phyloP scores from a whole-genome alignment of 192 early-diverging fungal species.

The Chytriomyces confervae region DNA sequence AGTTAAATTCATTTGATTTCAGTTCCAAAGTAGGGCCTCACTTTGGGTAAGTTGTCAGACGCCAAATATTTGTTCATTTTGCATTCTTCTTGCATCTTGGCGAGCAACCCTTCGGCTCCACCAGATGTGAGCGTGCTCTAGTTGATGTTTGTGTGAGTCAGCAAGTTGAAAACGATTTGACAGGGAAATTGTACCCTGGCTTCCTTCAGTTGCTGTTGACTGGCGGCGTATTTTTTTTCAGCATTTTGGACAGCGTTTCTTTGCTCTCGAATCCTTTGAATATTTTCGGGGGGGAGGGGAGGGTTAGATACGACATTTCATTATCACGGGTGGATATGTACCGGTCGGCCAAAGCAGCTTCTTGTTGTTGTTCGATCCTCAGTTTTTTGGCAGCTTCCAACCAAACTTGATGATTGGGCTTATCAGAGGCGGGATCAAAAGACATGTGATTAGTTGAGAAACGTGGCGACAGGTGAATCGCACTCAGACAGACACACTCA shows the following conservation, averaged over 20 bases:
- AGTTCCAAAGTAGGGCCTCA: constrained; percentile 1
- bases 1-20: neutral
- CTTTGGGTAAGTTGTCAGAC: constrained; percentile 62
- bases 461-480: too few relatives aligned
- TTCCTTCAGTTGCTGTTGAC: constrained; percentile 53
- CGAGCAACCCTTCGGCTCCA: constrained; percentile 52
- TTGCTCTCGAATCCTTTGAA: constrained; percentile 56
- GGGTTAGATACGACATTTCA: too few relatives aligned
- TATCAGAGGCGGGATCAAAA: too few relatives aligned
- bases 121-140: constrained; percentile 46
- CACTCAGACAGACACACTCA: constrained; percentile 27
- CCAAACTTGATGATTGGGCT: constrained; percentile 52
- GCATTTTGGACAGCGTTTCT: constrained; percentile 39
- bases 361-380: constrained; percentile 56
- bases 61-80: constrained; percentile 66
- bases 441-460: neutral
- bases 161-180: neutral
- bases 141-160: constrained; percentile 7
- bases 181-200: constrained; percentile 43
- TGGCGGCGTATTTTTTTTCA: constrained; percentile 49
- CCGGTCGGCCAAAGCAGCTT: constrained; percentile 51
- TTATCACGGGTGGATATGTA: neutral
- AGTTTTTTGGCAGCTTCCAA: constrained; percentile 63
- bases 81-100: constrained; percentile 63
- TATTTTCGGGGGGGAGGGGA: too few relatives aligned